Conservation (phyloP, 75 land plant species). For the Picea sitchensis region DNA sequence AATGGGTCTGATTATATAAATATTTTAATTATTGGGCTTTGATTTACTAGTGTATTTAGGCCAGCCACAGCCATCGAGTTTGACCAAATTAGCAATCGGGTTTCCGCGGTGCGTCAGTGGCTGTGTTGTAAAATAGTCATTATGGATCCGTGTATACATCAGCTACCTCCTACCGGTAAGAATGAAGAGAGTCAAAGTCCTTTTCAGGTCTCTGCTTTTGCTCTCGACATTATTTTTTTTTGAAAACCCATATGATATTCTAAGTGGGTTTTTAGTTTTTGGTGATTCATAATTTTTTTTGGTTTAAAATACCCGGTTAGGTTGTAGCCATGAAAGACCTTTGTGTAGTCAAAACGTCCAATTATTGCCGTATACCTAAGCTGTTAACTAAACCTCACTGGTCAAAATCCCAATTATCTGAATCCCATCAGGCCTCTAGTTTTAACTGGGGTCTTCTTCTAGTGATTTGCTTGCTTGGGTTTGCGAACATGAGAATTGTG, state of each 20-base stretch:
- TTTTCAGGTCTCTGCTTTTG: background rate
- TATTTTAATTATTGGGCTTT: background rate
- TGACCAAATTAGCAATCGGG: background rate
- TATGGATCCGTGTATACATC: background rate
- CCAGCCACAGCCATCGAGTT: background rate
- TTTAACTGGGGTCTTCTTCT: background rate
- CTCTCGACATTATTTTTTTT: background rate
- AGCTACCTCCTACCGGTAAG: background rate
- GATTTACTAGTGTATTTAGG: no score
- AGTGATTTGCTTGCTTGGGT: background rate
- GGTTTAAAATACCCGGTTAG: background rate
- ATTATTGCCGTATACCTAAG: background rate
- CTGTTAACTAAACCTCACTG: background rate
- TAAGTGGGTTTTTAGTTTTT: background rate
- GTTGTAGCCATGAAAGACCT: background rate
- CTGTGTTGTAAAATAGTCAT: background rate
- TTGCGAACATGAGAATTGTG: background rate
- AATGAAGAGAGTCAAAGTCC: no score
- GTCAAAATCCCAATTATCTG: background rate
- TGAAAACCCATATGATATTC: background rate
- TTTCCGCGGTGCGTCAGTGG: no score
- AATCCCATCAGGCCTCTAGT: background rate
- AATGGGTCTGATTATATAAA: no score
- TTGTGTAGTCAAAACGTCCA: background rate
- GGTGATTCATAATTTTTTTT: background rate